These are phyloP conservation scores for Veloporphyrellus conicus DNA, from an alignment of 1,284 basidiomycete genomes.

Conservation along the genomic window DNA sequence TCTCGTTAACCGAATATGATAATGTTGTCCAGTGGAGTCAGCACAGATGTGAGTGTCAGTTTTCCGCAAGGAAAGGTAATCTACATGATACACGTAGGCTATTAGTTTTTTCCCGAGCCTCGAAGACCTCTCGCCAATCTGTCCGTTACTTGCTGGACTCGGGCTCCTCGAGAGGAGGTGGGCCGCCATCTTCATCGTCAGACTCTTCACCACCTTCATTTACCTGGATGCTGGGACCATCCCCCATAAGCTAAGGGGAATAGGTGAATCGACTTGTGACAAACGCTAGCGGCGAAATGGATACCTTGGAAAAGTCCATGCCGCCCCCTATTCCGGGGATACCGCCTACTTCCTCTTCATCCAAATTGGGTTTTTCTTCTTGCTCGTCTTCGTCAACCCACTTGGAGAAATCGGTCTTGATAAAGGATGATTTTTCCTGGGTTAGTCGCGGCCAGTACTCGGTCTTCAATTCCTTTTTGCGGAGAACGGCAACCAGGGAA, in stretches of 20 bases:
- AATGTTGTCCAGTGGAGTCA: too few species aligned
- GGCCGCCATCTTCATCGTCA: constrained; percentile 63
- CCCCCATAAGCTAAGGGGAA: constrained; percentile 57
- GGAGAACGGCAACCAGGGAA: constrained; percentile 61
- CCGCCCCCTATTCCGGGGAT: constrained; percentile 29
- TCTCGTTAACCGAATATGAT: too few species aligned
- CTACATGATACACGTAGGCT: constrained; percentile 16
- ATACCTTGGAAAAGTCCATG: constrained; percentile 60
- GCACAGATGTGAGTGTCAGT: background rate
- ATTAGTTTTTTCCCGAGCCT: background rate
- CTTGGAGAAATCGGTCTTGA: constrained; percentile 90
- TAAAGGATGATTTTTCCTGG: constrained; percentile 76
- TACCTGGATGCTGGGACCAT: constrained; percentile 30
- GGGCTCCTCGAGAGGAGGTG: constrained; percentile 70
- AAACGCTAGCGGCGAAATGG: constrained; percentile 3
- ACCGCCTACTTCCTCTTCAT: constrained; percentile 35
- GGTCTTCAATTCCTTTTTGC: constrained; percentile 71
- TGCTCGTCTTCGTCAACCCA: constrained; percentile 98
- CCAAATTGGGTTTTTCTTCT: constrained; percentile 46
- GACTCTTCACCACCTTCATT: constrained; percentile 40
- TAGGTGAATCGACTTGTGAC: constrained; percentile 7
- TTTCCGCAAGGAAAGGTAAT: constrained; percentile 12
- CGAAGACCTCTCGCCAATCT: background rate
- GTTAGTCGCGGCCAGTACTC: constrained; percentile 91
- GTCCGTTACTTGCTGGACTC: constrained; percentile 33